Conservation (phyloP, 164 flowering plant species). For the Stephania cephalantha region DNA sequence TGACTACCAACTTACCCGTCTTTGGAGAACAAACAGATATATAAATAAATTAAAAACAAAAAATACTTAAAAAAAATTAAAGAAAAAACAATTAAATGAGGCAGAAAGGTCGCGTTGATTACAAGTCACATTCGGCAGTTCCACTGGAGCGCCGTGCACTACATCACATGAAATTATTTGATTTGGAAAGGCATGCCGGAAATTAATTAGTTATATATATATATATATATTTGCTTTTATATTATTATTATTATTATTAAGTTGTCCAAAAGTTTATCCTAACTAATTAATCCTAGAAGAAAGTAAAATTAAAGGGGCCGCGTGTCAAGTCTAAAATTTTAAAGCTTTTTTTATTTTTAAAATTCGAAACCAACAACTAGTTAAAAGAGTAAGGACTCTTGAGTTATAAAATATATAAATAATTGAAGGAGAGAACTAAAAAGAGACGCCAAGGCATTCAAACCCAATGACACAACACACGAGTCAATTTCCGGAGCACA, state of each 20-base stretch:
- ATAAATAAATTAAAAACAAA: neutral
- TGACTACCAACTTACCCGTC: neutral
- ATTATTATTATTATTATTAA: too few species aligned
- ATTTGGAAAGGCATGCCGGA: neutral
- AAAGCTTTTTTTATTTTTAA: too few species aligned
- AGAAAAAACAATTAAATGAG: neutral
- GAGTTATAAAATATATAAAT: neutral
- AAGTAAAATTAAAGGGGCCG: too few species aligned
- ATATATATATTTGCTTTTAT: neutral
- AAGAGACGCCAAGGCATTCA: conserved; percentile 1
- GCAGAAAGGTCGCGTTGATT: neutral
- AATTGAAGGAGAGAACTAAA: neutral
- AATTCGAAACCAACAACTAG: too few species aligned
- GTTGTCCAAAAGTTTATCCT: too few species aligned
- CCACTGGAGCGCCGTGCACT: neutral
- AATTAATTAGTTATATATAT: neutral
- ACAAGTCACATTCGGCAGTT: neutral
- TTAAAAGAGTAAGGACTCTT: neutral
- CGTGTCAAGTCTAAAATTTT: too few species aligned
- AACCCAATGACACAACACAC: neutral
- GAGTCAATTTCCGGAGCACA: neutral
- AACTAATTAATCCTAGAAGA: too few species aligned
- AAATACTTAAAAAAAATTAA: too few species aligned
- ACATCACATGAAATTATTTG: neutral
- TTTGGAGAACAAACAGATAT: too few species aligned